These are phyloP conservation scores for Claviceps sorghi DNA, from an alignment of 2,329 filamentous ascomycete genomes.

Conservation along the genomic window DNA sequence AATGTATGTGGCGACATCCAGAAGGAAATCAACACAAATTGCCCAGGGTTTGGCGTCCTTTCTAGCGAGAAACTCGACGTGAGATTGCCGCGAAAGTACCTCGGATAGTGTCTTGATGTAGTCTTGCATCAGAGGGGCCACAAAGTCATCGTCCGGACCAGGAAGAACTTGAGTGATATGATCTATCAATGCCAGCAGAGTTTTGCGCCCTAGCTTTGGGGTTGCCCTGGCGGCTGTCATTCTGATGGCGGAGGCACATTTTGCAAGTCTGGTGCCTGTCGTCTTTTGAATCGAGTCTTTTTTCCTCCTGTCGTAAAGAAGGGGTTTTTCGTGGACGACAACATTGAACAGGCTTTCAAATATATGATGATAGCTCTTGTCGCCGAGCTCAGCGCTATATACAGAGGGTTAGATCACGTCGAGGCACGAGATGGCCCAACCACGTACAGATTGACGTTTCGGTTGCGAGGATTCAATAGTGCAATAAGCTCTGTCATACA, in stretches of 20 bases:
- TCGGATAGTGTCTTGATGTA: constrained; percentile 64
- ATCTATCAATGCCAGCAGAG: constrained; percentile 62
- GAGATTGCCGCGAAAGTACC: constrained; percentile 57
- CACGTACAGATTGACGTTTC: constrained; percentile 23
- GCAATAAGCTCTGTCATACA: constrained; percentile 21
- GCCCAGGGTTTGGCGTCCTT: constrained; percentile 49
- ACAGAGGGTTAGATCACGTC: background rate
- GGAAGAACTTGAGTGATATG: constrained; percentile 68
- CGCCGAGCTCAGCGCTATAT: constrained; percentile 36
- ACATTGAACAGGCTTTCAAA: constrained; percentile 68
- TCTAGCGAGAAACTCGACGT: constrained; percentile 62
- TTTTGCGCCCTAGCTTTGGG: constrained; percentile 56
- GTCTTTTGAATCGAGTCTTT: constrained; percentile 29
- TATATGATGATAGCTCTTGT: constrained; percentile 68
- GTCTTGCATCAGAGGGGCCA: constrained; percentile 56
- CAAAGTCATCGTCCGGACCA: constrained; percentile 43
- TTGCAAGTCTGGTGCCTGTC: constrained; percentile 43
- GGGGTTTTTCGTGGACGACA: constrained; percentile 51
- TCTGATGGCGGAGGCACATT: constrained; percentile 58
- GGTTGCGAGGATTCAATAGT: constrained; percentile 23
- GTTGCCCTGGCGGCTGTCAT: constrained; percentile 56
- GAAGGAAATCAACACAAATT: constrained; percentile 54
- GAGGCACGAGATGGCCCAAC: background rate
- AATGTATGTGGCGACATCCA: constrained; percentile 41
- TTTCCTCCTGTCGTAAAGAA: constrained; percentile 41